Base-by-base conservation (phyloP, 2,329 filamentous ascomycete species). In the Davidsoniella virescens region DNA sequence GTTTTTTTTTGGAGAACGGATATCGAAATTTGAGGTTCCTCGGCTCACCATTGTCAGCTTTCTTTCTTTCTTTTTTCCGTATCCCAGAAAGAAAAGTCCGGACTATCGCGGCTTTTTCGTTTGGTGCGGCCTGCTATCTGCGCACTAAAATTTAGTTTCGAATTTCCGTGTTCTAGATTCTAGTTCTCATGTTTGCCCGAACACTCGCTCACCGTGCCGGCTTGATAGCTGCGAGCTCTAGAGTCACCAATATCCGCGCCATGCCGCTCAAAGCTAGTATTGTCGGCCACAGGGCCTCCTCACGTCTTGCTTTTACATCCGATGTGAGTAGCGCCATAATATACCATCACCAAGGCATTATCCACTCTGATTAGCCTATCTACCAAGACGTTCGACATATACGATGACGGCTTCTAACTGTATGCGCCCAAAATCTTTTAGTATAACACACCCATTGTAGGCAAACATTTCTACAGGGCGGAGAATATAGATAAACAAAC, bases 261-360 rank as follows among this genome's bases (percentile, higher is more conserved):
- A 94, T 94, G 86, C 86, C 87, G 63, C 73, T 94, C 56, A 80
- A 79, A 70, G 84, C 84, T 55, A 90, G 84, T 65, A 72, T 87
- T 23, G 16, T 37, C 9, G 52, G 45, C 43, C 48, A 50, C 33
- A 47, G 26, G 25, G 29, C 29, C 29, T 4, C 29, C 29, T 33
- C 20, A 5, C 20, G 20, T 23, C 20, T 23, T 23, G 20, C 20
- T 23, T 23, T 33, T 9, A 10, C 29, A 33, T 9, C 29, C 9
- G 29, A 33, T 33, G 29, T 33, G 29, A 33, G 29, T 33, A 33
- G 29, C 29, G 29, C 29, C 29, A 33, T 33, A 9, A 33, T 33
- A 33, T 33, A 12, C 29, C 12, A 33, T 33, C 29, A 33, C 29
- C 8, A 12, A 12, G 29, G 29, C 29, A 33, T 33, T 5, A 23